A percentile compares a stretch with the other conserved stretches of the same genome.
These are phyloP conservation scores for Thelonectria rubi DNA, from an alignment of 2,329 filamentous ascomycete species.

Conservation along the genomic window DNA sequence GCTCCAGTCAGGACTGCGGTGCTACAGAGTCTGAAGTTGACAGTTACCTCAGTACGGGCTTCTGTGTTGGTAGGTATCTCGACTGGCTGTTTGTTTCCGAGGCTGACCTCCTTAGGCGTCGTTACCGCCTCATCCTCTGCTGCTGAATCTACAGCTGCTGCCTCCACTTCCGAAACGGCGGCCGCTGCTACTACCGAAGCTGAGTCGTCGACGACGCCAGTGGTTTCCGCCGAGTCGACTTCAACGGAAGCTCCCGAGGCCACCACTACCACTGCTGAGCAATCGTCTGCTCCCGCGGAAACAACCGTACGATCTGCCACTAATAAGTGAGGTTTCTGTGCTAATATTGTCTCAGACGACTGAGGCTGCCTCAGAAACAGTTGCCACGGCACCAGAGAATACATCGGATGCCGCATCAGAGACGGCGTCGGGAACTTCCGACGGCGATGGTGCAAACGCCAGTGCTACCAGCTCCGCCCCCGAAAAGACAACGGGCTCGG, in stretches of 20 bases:
- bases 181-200: slow-evolving; percentile 18
- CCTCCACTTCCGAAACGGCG: slow-evolving; percentile 15
- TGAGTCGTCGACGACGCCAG: slow-evolving; percentile 6
- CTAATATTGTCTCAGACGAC: slow-evolving; percentile 28
- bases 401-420: slow-evolving; percentile 16
- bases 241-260: slow-evolving; percentile 14
- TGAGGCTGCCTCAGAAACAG: slow-evolving; percentile 27
- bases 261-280: slow-evolving; percentile 6
- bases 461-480: slow-evolving; percentile 27
- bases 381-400: slow-evolving; percentile 10
- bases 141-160: slow-evolving; percentile 17
- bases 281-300: slow-evolving; percentile 13
- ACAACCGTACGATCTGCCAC: slow-evolving; percentile 30
- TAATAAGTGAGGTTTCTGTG: background rate
- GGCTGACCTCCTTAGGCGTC: slow-evolving; percentile 28
- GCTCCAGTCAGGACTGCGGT: slow-evolving; percentile 45
- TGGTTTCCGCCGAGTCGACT: slow-evolving; percentile 15
- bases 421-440: slow-evolving; percentile 26
- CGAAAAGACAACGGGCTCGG: slow-evolving; percentile 2
- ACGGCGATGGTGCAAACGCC: slow-evolving; percentile 26
- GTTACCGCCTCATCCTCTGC: slow-evolving; percentile 20
- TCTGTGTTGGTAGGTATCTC: slow-evolving; percentile 38
- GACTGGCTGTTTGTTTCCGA: background rate
- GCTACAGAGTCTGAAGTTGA: slow-evolving; percentile 36
- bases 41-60: slow-evolving; percentile 29